Conservation (phyloP, 768 basidiomycete genomes). For the Tricholoma hemisulphureum region DNA sequence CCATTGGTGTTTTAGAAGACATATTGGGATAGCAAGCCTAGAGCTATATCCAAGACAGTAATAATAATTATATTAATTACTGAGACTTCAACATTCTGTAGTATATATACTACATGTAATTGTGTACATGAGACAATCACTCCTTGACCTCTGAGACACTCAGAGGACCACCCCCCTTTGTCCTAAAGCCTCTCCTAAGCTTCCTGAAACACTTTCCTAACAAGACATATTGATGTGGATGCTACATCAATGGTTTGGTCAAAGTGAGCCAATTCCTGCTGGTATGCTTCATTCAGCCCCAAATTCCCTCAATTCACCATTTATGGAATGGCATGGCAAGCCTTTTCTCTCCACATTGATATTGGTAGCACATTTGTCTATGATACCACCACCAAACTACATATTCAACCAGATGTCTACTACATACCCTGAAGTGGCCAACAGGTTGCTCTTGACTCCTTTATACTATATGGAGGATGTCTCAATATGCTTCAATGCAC, state of each 20-base stretch:
- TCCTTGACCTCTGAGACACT: no score
- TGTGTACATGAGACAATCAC: no score
- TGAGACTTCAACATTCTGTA: no score
- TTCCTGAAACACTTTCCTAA: no score
- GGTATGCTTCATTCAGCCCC: background rate
- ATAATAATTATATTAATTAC: no score
- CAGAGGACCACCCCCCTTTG: no score
- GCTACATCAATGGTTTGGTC: background rate
- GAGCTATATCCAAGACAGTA: no score
- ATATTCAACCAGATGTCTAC: background rate
- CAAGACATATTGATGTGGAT: background rate
- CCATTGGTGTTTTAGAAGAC: background rate
- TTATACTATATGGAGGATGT: background rate
- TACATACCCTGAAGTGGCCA: background rate
- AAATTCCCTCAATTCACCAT: background rate
- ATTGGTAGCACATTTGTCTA: background rate
- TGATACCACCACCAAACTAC: background rate
- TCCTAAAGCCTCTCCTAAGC: no score
- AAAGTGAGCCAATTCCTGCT: background rate
- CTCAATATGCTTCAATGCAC: background rate
- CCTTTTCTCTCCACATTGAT: background rate
- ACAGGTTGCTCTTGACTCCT: background rate
- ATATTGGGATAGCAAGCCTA: no score
- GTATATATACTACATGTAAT: no score
- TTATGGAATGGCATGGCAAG: background rate